Evolutionary conservation across 169 alveolate genomes (phyloP).

Genomic region (Sarcocystis neurona): DNA sequence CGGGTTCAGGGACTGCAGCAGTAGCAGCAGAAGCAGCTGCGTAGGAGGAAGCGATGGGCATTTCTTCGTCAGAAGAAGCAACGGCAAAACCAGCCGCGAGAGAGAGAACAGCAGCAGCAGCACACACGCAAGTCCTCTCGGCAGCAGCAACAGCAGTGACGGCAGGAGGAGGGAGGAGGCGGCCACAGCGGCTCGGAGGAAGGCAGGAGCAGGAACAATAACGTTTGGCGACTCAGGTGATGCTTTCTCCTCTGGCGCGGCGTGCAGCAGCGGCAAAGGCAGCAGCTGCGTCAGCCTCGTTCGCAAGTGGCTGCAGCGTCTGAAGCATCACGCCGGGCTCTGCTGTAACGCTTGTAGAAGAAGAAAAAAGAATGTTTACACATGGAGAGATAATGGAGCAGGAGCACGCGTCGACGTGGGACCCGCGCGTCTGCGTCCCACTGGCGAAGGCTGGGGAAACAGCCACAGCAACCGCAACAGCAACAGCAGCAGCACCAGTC

Average conservation of each 20-base stretch:
- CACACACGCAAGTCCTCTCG: neutral
- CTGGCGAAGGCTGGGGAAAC: constrained; percentile 32
- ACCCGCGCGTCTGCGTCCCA: constrained; percentile 13
- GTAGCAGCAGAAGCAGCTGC: constrained; percentile 2
- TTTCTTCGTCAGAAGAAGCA: constrained; percentile 20
- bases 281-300: too few species aligned
- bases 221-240: too few species aligned
- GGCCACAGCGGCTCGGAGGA: too few species aligned
- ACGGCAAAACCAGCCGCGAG: too few species aligned
- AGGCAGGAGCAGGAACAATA: too few species aligned
- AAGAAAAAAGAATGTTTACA: neutral
- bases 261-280: too few species aligned
- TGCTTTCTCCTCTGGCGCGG: too few species aligned
- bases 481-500: neutral
- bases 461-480: constrained; percentile 20
- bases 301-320: constrained; percentile 3
- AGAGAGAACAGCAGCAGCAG: constrained; percentile 53
- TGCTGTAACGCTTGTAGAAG: constrained; percentile 28
- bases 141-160: too few species aligned
- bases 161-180: too few species aligned
- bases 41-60: neutral
- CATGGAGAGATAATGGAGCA: constrained; percentile 1
- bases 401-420: constrained; percentile 20
- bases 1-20: constrained; percentile 27
- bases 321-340: constrained; percentile 40